A percentile compares a stretch with the other conserved stretches of the same genome.
These are phyloP conservation scores for Penicillium aurantiogriseum DNA, from an alignment of 2,329 filamentous ascomycete genomes.

Conservation along the genomic window DNA sequence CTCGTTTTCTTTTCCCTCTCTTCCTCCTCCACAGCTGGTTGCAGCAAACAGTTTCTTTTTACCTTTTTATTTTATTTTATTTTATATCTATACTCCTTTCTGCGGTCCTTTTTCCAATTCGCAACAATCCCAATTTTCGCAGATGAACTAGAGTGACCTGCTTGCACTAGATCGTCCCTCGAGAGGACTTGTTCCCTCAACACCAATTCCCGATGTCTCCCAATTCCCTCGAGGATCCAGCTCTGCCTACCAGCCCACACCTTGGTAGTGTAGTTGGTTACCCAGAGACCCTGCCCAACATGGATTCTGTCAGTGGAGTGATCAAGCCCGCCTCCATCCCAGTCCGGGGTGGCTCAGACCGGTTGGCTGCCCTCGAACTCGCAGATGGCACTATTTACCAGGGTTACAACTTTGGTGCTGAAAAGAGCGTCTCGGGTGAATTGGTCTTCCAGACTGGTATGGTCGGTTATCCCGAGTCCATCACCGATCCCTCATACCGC, in stretches of 20 bases:
- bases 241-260: constrained; percentile 41
- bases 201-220: constrained; percentile 31
- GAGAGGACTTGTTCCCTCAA: constrained; percentile 37
- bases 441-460: constrained; percentile 99
- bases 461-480: constrained; percentile 96
- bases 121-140: constrained; percentile 13
- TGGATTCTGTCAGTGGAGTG: constrained; percentile 35
- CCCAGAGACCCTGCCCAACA: constrained; percentile 32
- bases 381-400: constrained; percentile 88
- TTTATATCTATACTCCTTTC: constrained; percentile 18
- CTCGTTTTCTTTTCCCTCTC: constrained; percentile 21
- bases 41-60: constrained; percentile 5
- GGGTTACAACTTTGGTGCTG: constrained; percentile 93
- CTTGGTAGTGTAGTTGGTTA: constrained; percentile 43
- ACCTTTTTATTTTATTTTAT: constrained; percentile 8
- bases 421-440: constrained; percentile 92
- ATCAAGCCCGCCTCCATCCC: constrained; percentile 62
- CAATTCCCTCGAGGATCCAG: constrained; percentile 30
- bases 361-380: constrained; percentile 82
- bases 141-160: constrained; percentile 40
- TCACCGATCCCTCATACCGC: constrained; percentile 83
- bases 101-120: neutral
- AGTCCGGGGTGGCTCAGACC: constrained; percentile 53
- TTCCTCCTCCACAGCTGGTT: constrained; percentile 21
- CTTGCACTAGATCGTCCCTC: constrained; percentile 35